phyloP scores from a whole-genome alignment of 1,139 yeast species.

The Suhomyces terraborum region DNA sequence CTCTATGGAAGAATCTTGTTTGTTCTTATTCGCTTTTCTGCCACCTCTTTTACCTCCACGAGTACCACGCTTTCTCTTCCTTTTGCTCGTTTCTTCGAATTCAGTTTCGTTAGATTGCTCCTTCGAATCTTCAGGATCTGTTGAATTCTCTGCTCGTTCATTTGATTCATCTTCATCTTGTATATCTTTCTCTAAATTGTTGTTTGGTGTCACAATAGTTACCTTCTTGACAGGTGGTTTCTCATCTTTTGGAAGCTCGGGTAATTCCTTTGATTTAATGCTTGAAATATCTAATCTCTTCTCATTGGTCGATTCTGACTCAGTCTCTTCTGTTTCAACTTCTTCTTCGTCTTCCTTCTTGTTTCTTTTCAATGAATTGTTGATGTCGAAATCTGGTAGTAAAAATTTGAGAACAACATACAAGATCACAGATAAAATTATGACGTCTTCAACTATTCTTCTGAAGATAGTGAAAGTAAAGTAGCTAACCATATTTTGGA shows the following conservation, averaged over 20 bases:
- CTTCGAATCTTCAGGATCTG: conserved; percentile 7
- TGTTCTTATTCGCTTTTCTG: conserved; percentile 54
- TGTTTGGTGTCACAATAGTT: conserved; percentile 33
- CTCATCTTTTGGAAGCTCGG: conserved; percentile 5
- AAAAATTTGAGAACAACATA: conserved; percentile 13
- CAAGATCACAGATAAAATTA: conserved; percentile 22
- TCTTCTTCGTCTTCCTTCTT: conserved; percentile 3
- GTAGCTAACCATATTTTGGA: conserved; percentile 8
- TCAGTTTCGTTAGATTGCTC: conserved; percentile 9
- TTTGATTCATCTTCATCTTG: conserved; percentile 13
- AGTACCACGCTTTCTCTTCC: conserved; percentile 74
- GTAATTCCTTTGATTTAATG: conserved; percentile 6
- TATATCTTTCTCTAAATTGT: conserved; percentile 17
- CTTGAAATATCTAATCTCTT: not conserved
- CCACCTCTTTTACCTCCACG: conserved; percentile 72
- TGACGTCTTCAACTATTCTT: conserved; percentile 38
- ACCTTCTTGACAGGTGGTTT: conserved; percentile 24
- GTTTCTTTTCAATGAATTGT: conserved; percentile 1
- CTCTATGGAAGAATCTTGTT: conserved; percentile 24
- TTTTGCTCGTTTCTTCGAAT: conserved; percentile 24
- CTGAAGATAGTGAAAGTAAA: conserved; percentile 16
- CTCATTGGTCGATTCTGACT: not conserved
- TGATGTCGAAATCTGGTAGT: conserved; percentile 7
- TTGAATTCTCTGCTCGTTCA: not conserved
- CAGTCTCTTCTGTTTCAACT: not conserved